phyloP scores from a whole-genome alignment of 2,329 filamentous ascomycete genomes.

The Ceratocystis destructans region DNA sequence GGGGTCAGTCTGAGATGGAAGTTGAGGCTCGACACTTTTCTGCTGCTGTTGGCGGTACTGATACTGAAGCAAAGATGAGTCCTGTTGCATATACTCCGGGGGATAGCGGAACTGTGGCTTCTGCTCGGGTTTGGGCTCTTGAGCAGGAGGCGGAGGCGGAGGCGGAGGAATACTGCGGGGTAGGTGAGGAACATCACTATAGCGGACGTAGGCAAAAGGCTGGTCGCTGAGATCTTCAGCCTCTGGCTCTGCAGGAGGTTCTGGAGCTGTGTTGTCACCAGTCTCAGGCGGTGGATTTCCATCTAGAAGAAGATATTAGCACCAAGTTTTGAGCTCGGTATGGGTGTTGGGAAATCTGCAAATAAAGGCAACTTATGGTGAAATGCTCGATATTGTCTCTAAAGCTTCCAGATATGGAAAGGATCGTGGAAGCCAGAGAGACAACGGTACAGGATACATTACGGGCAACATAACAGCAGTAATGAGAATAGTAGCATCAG shows the following conservation, averaged over 20 bases:
- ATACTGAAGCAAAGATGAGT: background rate
- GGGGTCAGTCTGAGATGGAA: background rate
- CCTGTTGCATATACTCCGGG: background rate
- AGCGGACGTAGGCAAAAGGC: conserved; percentile 4
- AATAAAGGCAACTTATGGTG: conserved; percentile 1
- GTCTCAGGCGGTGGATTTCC: background rate
- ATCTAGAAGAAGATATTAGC: conserved; percentile 2
- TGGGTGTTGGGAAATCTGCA: background rate
- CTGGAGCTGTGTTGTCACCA: background rate
- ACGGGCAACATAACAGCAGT: conserved; percentile 4
- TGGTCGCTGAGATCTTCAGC: background rate
- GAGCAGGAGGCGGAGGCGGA: background rate
- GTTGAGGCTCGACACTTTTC: background rate
- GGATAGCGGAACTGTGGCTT: background rate
- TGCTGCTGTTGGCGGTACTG: background rate
- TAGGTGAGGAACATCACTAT: background rate
- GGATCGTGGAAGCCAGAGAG: background rate
- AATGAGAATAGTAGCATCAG: conserved; percentile 1
- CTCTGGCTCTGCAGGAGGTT: background rate
- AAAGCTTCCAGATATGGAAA: conserved; percentile 4
- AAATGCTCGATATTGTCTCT: background rate
- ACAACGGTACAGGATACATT: background rate
- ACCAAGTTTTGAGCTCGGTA: background rate
- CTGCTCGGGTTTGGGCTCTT: background rate
- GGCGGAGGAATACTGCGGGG: background rate